Base-by-base conservation (phyloP, 2,329 filamentous ascomycete genomes). In the Clathrospora elynae region DNA sequence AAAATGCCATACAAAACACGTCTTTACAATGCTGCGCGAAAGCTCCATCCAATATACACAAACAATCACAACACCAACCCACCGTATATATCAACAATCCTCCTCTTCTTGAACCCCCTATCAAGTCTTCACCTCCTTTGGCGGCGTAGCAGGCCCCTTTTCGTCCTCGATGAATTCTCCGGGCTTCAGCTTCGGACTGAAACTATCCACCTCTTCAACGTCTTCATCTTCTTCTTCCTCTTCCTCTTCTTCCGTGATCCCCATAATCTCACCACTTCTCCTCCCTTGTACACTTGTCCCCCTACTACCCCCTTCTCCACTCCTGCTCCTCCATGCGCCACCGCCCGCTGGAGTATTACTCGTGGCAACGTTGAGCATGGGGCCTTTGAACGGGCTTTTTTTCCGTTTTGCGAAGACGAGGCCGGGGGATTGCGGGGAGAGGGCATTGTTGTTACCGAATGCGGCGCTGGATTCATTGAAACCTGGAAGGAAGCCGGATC, bases 381-480 rank as follows among this genome's bases (percentile, higher is more conserved):
- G 89, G 0, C 89, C 89, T 66, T 92, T 92, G 75, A 95, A 93
- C 2, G 91, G 69, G 42, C 83, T 89, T 44, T 87, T 81, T 72
- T 92, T 95, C 44, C 88, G 75, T 65, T 90, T 90, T 1, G 89
- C 88, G 62, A 93, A 95, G 30, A 90, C 75, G 0, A 93, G 78
- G 3, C 84, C 83, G 0, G 79, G 78, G 3, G 51, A 42, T 28
- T 46, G 24, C 10, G 42, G 14, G 30, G 58, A 2, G 74, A 75
- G 42, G 82, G 81, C 1, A 83, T 84, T 16, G 79, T 83, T 1
- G 4, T 4, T 75, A 75, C 42, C 78, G 65, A 64, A 78, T 64
- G 74, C 73, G 7, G 73, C 71, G 8, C 70, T 64, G 26, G 63
- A 61, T 45, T 72, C 66, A 17, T 43, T 50, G 20, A 52, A 35